Conservation (phyloP, 1,284 basidiomycete species). For the Ustilago xerochloae region DNA sequence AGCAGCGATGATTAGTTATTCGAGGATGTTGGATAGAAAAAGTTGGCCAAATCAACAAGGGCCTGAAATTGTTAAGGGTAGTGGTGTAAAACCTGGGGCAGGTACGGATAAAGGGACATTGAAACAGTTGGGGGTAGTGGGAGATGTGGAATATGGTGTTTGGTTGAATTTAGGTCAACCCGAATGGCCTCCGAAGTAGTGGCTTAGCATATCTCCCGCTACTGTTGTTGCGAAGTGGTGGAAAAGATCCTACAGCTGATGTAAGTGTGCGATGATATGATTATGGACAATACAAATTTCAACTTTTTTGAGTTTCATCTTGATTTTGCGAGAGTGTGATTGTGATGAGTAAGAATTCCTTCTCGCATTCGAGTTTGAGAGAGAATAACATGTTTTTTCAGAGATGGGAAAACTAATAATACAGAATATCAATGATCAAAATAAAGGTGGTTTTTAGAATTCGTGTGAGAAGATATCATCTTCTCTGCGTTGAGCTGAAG, state of each 20-base stretch:
- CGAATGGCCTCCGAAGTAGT: constrained; percentile 42
- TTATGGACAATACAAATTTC: too few relatives aligned
- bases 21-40: constrained; percentile 3
- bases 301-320: too few relatives aligned
- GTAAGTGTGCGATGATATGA: too few relatives aligned
- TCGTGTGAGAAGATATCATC: constrained; percentile 33
- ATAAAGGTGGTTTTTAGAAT: constrained; percentile 18
- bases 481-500: neutral
- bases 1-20: constrained; percentile 42
- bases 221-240: neutral
- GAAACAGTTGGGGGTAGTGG: constrained; percentile 37
- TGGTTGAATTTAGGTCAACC: constrained; percentile 51
- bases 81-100: constrained; percentile 41
- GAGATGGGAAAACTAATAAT: neutral
- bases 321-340: too few relatives aligned
- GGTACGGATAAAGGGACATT: constrained; percentile 41
- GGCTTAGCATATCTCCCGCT: neutral
- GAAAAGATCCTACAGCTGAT: too few relatives aligned
- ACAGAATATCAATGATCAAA: too few relatives aligned
- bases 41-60: constrained; percentile 26
- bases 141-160: constrained; percentile 53
- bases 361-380: too few relatives aligned
- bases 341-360: too few relatives aligned
- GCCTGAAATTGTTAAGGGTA: constrained; percentile 9
- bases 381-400: too few relatives aligned